These are phyloP conservation scores for Tricholoma sp. DNA, from an alignment of 768 basidiomycete genomes.

Conservation along the genomic window DNA sequence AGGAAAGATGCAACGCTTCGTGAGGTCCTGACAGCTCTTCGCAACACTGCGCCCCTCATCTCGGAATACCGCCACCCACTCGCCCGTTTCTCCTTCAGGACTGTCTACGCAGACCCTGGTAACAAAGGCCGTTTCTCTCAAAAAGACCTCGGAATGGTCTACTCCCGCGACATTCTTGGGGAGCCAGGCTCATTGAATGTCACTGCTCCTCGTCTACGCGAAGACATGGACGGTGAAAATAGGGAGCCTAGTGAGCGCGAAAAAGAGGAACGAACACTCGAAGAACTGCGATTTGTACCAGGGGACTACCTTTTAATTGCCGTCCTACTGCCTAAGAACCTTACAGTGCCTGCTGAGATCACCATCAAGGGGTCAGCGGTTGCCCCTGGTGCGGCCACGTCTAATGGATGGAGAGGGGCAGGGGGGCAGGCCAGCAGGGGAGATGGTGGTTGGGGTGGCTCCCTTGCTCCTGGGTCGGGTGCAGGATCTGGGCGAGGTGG, in stretches of 20 bases:
- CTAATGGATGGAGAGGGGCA: constrained; percentile 29
- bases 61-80: constrained; percentile 78
- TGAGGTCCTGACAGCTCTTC: constrained; percentile 74
- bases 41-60: constrained; percentile 61
- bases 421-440: constrained; percentile 32
- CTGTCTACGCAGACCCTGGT: constrained; percentile 70
- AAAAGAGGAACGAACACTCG: constrained; percentile 66
- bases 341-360: constrained; percentile 45
- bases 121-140: constrained; percentile 66
- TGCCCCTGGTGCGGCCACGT: constrained; percentile 18
- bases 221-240: constrained; percentile 36
- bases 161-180: constrained; percentile 80
- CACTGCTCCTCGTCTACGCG: constrained; percentile 56
- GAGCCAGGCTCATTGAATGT: constrained; percentile 61
- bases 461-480: constrained; percentile 26
- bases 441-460: constrained; percentile 47
- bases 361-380: constrained; percentile 46
- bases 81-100: constrained; percentile 75
- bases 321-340: constrained; percentile 70
- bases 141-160: constrained; percentile 79
- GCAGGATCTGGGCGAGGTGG: constrained; percentile 45
- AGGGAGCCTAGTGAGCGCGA: constrained; percentile 40
- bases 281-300: constrained; percentile 74
- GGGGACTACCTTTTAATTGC: constrained; percentile 76
- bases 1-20: constrained; percentile 83